Base-by-base conservation (phyloP, 2,329 filamentous ascomycete species). In the Cercospora sojina region DNA sequence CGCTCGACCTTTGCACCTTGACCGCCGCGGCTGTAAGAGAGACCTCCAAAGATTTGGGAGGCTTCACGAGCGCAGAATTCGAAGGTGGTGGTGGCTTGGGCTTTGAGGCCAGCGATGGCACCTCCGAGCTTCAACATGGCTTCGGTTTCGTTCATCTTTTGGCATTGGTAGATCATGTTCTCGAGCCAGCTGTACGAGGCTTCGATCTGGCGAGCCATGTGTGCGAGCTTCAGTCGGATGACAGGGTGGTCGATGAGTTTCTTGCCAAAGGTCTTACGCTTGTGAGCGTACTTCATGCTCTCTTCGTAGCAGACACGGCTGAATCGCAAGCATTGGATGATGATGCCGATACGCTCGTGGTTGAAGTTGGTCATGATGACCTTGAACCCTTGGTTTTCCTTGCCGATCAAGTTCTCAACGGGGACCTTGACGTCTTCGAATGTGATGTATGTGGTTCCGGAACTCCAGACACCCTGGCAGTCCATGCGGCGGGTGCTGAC, bases 291-390 rank as follows among this genome's bases (percentile, higher is more conserved):
- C 80, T 96, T 96, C 80, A 98, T 87, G 25, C 91, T 91, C 82
- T 99, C 95, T 79, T 98, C 94, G 84, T 92, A 97, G 86, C 93
- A 97, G 72, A 98, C 94, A 72, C 95, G 93, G 51, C 91, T 90
- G 87, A 99, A 98, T 76, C 95, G 93, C 71, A 97, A 80, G 76
- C 90, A 96, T 82, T 99, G 95, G 83, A 98, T 98, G 82, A 98
- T 93, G 81, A 99, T 98, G 69, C 95, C 95, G 74, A 99, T 93
- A 70, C 95, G 92, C 83, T 99, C 95, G 85, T 98, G 95, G 87
- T 98, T 98, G 85, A 97, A 97, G 86, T 97, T 97, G 79, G 92
- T 97, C 94, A 98, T 98, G 85, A 99, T 94, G 77, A 96, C 93
- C 82, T 93, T 92, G 88, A 99, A 99, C 43, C 95, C 95, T 79